Base-by-base conservation (phyloP, 2,329 filamentous ascomycete species). In the Xylaria sp. region DNA sequence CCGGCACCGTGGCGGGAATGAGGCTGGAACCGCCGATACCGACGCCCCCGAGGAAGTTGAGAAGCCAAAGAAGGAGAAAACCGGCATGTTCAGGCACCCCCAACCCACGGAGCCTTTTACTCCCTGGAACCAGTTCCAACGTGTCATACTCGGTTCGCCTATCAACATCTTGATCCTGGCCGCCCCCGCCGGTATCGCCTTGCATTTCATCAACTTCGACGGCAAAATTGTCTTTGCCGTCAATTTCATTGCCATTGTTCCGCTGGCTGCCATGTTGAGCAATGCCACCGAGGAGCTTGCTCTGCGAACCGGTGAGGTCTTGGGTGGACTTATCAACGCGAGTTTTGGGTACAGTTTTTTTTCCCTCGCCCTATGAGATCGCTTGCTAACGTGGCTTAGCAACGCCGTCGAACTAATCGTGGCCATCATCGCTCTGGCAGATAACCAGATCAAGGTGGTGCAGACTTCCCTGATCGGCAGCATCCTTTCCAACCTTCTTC, bases 241-340 rank as follows among this genome's bases (percentile, higher is more conserved):
- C 73, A 97, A 97, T 76, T 97, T 97, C 66, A 83, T 97, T 60
- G 93, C 92, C 57, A 96, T 97, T 63, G 87, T 97, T 54, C 92
- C 92, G 0, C 79, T 97, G 39, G 93, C 93, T 2, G 90, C 88
- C 13, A 87, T 96, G 78, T 79, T 97, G 20, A 88, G 89, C 64
- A 96, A 89, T 66, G 90, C 91, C 0, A 97, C 93, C 0, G 93
- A 97, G 71, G 92, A 96, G 71, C 88, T 97, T 60, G 90, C 92
- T 2, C 74, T 92, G 49, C 82, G 87, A 52, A 88, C 87, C 0
- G 92, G 92, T 45, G 92, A 97, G 71, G 92, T 90, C 0, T 76
- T 96, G 2, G 93, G 93, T 57, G 93, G 92, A 51, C 77, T 97
- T 34, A 79, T 97, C 52, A 97, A 97, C 67, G 92, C 92, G 6